Conservation (phyloP, 2,329 filamentous ascomycete genomes). For the Lachnellula hyalina region DNA sequence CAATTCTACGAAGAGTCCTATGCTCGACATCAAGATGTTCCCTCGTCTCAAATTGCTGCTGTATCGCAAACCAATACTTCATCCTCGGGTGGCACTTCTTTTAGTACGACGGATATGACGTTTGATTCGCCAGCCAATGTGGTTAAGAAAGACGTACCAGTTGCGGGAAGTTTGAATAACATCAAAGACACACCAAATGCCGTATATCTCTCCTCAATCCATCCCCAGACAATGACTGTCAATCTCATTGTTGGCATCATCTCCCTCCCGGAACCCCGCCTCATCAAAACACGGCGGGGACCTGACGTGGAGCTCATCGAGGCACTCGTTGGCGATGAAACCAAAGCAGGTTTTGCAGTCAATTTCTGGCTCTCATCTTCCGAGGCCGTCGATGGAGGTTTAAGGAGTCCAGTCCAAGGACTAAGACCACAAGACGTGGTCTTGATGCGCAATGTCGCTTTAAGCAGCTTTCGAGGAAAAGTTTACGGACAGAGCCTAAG, state of each 20-base stretch:
- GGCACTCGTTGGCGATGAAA: conserved; percentile 79
- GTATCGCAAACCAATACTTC: conserved; percentile 23
- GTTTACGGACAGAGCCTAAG: conserved; percentile 84
- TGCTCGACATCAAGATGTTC: conserved; percentile 59
- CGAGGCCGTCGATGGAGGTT: conserved; percentile 23
- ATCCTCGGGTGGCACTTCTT: conserved; percentile 30
- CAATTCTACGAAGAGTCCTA: conserved; percentile 78
- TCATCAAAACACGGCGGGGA: conserved; percentile 62
- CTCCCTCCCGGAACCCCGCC: conserved; percentile 60
- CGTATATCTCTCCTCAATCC: conserved; percentile 57
- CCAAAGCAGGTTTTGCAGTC: conserved; percentile 70
- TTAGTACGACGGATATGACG: conserved; percentile 32
- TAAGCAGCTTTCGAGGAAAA: conserved; percentile 67
- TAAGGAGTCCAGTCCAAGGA: conserved; percentile 30
- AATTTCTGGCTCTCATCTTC: conserved; percentile 69
- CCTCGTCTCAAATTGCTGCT: conserved; percentile 52
- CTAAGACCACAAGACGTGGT: conserved; percentile 72
- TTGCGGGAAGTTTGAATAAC: conserved; percentile 46
- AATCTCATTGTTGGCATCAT: conserved; percentile 79
- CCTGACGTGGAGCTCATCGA: conserved; percentile 63
- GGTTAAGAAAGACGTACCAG: conserved; percentile 21
- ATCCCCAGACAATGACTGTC: conserved; percentile 75
- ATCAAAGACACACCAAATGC: conserved; percentile 67
- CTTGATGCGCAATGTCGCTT: conserved; percentile 71
- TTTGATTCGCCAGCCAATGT: conserved; percentile 30